Conservation (phyloP, 2,329 filamentous ascomycete genomes). For the Aspergillus brunneoviolaceus region DNA sequence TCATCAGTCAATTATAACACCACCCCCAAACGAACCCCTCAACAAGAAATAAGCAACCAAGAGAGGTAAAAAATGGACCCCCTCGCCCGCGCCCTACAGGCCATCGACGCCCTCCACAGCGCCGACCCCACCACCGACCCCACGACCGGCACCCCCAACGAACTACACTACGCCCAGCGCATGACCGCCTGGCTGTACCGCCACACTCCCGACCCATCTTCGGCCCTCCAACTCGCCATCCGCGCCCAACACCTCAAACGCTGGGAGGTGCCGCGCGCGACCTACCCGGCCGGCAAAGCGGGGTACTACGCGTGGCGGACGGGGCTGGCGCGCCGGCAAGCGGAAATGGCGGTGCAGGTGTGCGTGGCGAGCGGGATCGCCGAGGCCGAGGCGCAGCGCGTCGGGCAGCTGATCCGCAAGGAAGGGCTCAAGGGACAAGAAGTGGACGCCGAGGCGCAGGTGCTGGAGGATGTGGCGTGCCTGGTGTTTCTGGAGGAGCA, state of each 20-base stretch:
- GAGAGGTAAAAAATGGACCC: conserved; percentile 26
- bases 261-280: conserved; percentile 76
- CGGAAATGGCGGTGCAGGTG: conserved; percentile 57
- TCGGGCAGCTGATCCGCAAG: conserved; percentile 74
- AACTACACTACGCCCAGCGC: conserved; percentile 77
- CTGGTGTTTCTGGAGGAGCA: conserved; percentile 86
- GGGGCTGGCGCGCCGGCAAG: conserved; percentile 70
- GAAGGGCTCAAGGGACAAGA: conserved; percentile 62
- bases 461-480: conserved; percentile 81
- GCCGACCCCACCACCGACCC: conserved; percentile 60
- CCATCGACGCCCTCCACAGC: conserved; percentile 73
- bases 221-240: conserved; percentile 70
- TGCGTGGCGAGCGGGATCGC: conserved; percentile 54
- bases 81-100: conserved; percentile 54
- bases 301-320: conserved; percentile 82
- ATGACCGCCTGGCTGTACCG: conserved; percentile 72
- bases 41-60: too few relatives aligned
- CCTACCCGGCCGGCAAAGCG: conserved; percentile 70
- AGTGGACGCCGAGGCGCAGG: conserved; percentile 57
- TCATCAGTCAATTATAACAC: too few relatives aligned
- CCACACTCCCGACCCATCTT: conserved; percentile 62
- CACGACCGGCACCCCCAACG: conserved; percentile 60
- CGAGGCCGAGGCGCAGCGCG: conserved; percentile 57
- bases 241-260: conserved; percentile 81
- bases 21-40: too few relatives aligned